Conservation (phyloP, 768 basidiomycete genomes). For the Boletus rufocinnamomeus region DNA sequence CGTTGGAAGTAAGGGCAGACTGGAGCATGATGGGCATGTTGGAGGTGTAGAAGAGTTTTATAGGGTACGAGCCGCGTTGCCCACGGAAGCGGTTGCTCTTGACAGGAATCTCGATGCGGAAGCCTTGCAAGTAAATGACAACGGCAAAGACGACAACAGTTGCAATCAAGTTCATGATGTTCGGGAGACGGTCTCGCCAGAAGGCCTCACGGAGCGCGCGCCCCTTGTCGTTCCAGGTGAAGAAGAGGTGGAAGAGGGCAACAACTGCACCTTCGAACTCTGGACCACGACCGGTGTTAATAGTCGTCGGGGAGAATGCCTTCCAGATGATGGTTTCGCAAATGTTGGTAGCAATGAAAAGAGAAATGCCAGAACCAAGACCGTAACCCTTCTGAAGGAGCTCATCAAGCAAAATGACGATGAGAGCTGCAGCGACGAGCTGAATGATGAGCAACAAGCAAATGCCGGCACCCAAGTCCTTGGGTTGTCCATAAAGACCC, state of each 20-base stretch:
- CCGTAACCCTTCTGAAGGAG: conserved; percentile 99
- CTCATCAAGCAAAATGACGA: conserved; percentile 98
- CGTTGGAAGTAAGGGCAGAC: conserved; percentile 87
- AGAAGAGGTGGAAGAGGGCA: conserved; percentile 94
- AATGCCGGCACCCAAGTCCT: conserved; percentile 93
- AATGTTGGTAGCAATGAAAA: conserved; percentile 99
- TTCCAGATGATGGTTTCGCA: conserved; percentile 99
- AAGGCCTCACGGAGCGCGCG: conserved; percentile 97
- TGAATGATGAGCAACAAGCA: conserved; percentile 97
- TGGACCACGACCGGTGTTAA: conserved; percentile 97
- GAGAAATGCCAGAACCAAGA: conserved; percentile 96
- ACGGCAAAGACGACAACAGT: conserved; percentile 90
- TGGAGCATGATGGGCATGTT: conserved; percentile 99
- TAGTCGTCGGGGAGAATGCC: conserved; percentile 95
- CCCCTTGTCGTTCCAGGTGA: conserved; percentile 98
- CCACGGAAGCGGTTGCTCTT: conserved; percentile 96
- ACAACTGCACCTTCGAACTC: conserved; percentile 98
- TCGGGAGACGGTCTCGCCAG: conserved; percentile 95
- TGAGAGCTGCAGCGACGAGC: conserved; percentile 88
- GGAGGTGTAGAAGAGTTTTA: conserved; percentile 98
- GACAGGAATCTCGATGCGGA: conserved; percentile 97
- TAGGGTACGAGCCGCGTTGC: conserved; percentile 92
- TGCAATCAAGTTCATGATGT: conserved; percentile 96
- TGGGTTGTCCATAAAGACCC: conserved; percentile 93
- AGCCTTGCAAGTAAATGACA: conserved; percentile 98